These are phyloP conservation scores for Trichoderma koningii DNA, from an alignment of 2,329 filamentous ascomycete species.

Conservation along the genomic window DNA sequence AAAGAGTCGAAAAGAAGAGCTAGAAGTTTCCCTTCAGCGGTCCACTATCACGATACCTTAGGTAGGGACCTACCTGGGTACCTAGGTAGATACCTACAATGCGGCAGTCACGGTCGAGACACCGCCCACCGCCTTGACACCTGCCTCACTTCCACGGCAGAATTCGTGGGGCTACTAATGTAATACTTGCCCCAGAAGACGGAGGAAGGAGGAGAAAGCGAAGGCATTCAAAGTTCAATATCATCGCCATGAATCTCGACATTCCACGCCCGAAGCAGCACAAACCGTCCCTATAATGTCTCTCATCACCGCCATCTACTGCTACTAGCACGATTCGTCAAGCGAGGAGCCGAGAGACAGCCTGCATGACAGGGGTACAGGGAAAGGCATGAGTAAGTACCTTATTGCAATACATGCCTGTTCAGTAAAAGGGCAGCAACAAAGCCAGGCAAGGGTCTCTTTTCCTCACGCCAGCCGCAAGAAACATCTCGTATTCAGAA, in stretches of 20 bases:
- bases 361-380: background rate
- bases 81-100: background rate
- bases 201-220: background rate
- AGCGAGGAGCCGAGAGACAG: conserved; percentile 20
- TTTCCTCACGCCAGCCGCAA: conserved; percentile 8
- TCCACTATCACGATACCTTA: conserved; percentile 15
- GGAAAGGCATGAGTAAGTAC: too few relatives aligned
- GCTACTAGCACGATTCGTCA: background rate
- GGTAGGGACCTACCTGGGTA: too few relatives aligned
- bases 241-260: background rate
- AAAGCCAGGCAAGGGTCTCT: conserved; percentile 10
- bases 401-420: background rate
- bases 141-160: background rate
- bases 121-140: conserved; percentile 5
- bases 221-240: background rate
- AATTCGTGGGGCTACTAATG: background rate
- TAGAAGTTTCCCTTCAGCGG: background rate
- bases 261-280: background rate
- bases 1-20: background rate
- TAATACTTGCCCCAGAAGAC: background rate
- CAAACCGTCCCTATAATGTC: background rate
- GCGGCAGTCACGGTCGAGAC: conserved; percentile 5
- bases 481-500: conserved; percentile 20
- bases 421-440: conserved; percentile 18
- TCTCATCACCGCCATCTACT: background rate